Base-by-base conservation (phyloP, 345 rosid species). In the Citrus hindsii region DNA sequence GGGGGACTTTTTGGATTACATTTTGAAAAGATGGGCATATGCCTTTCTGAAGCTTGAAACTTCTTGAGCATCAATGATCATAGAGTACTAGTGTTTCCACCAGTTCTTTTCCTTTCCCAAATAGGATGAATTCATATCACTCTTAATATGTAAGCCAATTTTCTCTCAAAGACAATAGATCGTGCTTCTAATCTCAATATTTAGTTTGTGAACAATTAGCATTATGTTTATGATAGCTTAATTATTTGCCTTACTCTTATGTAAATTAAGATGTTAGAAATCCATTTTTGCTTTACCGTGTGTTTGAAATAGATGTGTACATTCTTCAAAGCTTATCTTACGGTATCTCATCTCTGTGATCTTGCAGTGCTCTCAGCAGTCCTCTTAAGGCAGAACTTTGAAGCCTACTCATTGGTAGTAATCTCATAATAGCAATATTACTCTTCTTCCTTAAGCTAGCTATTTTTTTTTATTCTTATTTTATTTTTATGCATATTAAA, bases 291-390 rank as follows among this genome's bases (percentile, higher is more conserved):
- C 10, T n/a, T 2, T 62, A 13, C 25, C 32, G 0, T 33, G 25
- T 18, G 53, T 65, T 64, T 32, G 59, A 30, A 42, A 19, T 30
- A 21, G 32, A 48, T 42, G 4, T 22, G 46, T 46, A 48, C 40
- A 48, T 64, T 30, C 32, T 59, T 40, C 13, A 62, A 35, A 27
- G 24, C 38, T 40, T 68, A 28, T 62, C 22, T 64, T 67, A 75
- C 25, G 22, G 2, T 67, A 19, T 59, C 28, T 70, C n/a, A 24
- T 65, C 60, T 74, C 69, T 81, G 73, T 79, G 61, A 68, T 76
- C 67, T 48, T 86, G 87, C 96, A 95, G 99, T 84, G 77, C 85
- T 95, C 75, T 85, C 99, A 42, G 97, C 94, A 30, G 72, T 84
- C 75, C 87, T 93, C 79, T 80, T 90, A 35, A 90, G 99, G 98